Evolutionary conservation across 2,329 filamentous ascomycete genomes (phyloP).

Genomic region (Talaromyces sp.): DNA sequence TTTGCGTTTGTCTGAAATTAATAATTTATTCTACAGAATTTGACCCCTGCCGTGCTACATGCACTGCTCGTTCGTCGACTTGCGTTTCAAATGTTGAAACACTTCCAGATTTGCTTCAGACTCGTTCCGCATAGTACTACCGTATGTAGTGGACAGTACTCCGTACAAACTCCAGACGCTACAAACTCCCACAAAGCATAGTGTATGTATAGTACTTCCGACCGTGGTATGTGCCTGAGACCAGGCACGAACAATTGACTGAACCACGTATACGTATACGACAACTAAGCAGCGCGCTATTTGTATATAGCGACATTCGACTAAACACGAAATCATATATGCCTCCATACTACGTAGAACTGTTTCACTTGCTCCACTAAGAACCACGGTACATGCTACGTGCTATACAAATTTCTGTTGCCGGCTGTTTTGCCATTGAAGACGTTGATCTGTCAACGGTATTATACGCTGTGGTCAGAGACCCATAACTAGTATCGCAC

Average conservation of each 20-base stretch:
- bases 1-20: not conserved
- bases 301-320: too few species aligned
- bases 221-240: not conserved
- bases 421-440: not conserved
- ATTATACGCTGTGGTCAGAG: not conserved
- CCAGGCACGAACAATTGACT: not conserved
- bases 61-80: not conserved
- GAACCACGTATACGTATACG: not conserved
- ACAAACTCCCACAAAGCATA: not conserved
- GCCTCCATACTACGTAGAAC: not conserved
- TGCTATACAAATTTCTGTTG: not conserved
- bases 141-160: not conserved
- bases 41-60: not conserved
- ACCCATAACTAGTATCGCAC: too few species aligned
- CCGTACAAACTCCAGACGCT: not conserved
- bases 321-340: not conserved
- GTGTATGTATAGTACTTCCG: not conserved
- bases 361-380: slow-evolving; percentile 10
- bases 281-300: not conserved
- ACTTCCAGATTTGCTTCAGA: not conserved
- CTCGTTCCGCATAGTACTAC: not conserved
- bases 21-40: slow-evolving; percentile 1
- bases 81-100: slow-evolving; percentile 6
- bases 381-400: not conserved
- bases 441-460: not conserved